Conservation (phyloP, 371 early-diverging fungal species). For the Capillidium rhysosporum region DNA sequence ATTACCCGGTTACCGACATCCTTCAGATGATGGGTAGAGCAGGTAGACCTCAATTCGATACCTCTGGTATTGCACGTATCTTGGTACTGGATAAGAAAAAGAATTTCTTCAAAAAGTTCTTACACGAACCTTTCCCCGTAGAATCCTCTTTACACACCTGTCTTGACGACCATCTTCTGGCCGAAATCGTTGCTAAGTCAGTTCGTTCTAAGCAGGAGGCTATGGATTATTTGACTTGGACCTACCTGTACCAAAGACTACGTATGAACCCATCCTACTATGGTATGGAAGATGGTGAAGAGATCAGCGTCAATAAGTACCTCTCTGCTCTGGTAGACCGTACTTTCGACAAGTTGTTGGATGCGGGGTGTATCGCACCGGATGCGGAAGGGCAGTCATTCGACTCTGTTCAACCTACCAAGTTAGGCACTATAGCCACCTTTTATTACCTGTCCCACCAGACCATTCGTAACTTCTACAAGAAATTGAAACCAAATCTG, state of each 20-base stretch:
- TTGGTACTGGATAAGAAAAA: constrained; percentile 81
- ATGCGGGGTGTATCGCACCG: constrained; percentile 51
- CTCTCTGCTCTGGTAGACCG: constrained; percentile 54
- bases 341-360: constrained; percentile 37
- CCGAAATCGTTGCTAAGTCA: constrained; percentile 73
- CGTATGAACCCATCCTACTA: constrained; percentile 89
- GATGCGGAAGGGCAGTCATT: constrained; percentile 15
- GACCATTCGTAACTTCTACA: constrained; percentile 47
- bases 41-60: constrained; percentile 95
- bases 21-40: constrained; percentile 99
- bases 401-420: constrained; percentile 37
- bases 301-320: constrained; percentile 39
- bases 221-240: constrained; percentile 84
- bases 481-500: constrained; percentile 8
- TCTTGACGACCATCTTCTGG: constrained; percentile 75
- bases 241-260: constrained; percentile 78
- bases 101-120: constrained; percentile 90
- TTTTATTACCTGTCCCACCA: constrained; percentile 72
- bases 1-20: constrained; percentile 88
- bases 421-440: constrained; percentile 62
- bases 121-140: constrained; percentile 82
- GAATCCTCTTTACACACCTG: constrained; percentile 60
- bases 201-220: constrained; percentile 79
- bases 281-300: constrained; percentile 56
- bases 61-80: constrained; percentile 64